phyloP scores from a whole-genome alignment of 2,329 filamentous ascomycete genomes.

The Penicillium crustosum region DNA sequence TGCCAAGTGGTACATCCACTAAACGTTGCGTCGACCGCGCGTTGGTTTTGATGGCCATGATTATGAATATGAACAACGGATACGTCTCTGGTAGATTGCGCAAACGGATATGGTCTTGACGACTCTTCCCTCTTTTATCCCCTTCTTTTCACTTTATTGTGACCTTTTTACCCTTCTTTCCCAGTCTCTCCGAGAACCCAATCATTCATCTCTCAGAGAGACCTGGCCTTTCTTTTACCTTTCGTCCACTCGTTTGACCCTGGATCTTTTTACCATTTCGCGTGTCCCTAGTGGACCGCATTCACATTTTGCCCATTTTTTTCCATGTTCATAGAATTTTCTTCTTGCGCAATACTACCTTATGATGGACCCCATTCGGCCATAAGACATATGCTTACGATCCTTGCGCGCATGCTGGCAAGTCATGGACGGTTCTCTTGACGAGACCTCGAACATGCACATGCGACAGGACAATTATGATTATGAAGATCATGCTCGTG shows the following conservation, averaged over 20 bases:
- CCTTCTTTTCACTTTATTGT: constrained; percentile 12
- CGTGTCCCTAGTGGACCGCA: constrained; percentile 23
- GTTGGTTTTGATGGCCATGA: constrained; percentile 1
- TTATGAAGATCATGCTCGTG: constrained; percentile 3
- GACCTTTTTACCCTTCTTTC: constrained; percentile 19
- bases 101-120: constrained; percentile 20
- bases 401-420: constrained; percentile 9
- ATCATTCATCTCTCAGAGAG: background rate
- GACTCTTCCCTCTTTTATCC: constrained; percentile 16
- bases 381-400: constrained; percentile 2
- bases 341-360: constrained; percentile 25
- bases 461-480: constrained; percentile 7
- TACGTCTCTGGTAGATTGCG: constrained; percentile 28
- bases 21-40: constrained; percentile 26
- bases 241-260: constrained; percentile 20
- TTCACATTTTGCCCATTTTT: constrained; percentile 11
- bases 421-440: constrained; percentile 2
- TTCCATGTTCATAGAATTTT: constrained; percentile 14
- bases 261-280: constrained; percentile 6
- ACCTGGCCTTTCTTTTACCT: constrained; percentile 11
- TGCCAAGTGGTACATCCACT: constrained; percentile 45
- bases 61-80: constrained; percentile 3
- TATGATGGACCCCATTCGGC: constrained; percentile 12
- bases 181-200: constrained; percentile 1
- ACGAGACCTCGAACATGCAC: constrained; percentile 6